Evolutionary conservation across 2,329 filamentous ascomycete species (phyloP).

Genomic region (Nemania sp.): DNA sequence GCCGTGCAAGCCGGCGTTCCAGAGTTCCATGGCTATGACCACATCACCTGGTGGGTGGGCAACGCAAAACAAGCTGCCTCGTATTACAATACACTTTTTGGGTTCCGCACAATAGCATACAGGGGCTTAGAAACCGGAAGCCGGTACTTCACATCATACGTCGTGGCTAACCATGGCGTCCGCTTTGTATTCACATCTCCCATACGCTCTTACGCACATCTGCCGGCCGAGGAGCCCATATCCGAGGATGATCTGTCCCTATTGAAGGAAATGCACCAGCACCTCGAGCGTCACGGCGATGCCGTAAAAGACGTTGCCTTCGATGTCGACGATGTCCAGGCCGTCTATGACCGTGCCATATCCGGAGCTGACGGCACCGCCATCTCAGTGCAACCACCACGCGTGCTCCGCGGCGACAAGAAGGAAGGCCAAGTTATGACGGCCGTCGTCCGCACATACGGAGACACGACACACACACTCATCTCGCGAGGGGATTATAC

Average conservation of each 20-base stretch:
- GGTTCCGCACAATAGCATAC: constrained; percentile 82
- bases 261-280: constrained; percentile 76
- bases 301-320: constrained; percentile 95
- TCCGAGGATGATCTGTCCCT: constrained; percentile 65
- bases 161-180: constrained; percentile 75
- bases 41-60: constrained; percentile 94
- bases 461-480: constrained; percentile 92
- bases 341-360: constrained; percentile 77
- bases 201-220: constrained; percentile 63
- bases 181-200: constrained; percentile 86
- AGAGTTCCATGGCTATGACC: constrained; percentile 84
- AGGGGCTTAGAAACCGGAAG: constrained; percentile 86
- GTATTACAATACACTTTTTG: constrained; percentile 87
- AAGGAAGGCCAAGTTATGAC: constrained; percentile 69
- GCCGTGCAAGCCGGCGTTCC: constrained; percentile 55
- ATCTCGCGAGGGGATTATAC: constrained; percentile 73
- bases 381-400: constrained; percentile 64
- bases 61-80: constrained; percentile 94
- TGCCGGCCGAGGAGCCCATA: constrained; percentile 64
- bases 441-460: constrained; percentile 88
- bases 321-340: constrained; percentile 86
- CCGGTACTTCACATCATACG: constrained; percentile 80
- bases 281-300: constrained; percentile 87
- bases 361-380: constrained; percentile 56
- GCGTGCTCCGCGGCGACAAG: constrained; percentile 54